Evolutionary conservation across 345 rosid species (phyloP).

Genomic region (Luvunga scandens): DNA sequence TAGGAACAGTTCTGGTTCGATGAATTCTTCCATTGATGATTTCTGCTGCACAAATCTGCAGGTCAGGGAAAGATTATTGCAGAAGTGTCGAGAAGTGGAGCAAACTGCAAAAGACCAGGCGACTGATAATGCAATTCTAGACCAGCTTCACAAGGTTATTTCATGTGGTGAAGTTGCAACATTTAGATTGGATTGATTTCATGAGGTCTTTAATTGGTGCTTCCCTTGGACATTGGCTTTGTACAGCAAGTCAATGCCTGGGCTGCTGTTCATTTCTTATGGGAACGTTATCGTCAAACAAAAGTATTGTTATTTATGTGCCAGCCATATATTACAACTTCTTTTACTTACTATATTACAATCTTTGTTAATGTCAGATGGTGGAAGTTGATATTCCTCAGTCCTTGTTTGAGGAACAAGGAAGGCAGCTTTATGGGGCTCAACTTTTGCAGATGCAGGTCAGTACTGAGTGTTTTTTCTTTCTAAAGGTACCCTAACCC

Average conservation of each 20-base stretch:
- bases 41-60: slow-evolving; percentile 30
- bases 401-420: slow-evolving; percentile 94
- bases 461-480: slow-evolving; percentile 12
- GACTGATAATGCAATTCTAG: slow-evolving; percentile 87
- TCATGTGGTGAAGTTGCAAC: slow-evolving; percentile 12
- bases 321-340: not conserved
- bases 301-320: not conserved
- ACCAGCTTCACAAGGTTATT: slow-evolving; percentile 76
- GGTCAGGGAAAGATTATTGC: slow-evolving; percentile 70
- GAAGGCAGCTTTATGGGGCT: slow-evolving; percentile 90
- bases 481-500: not conserved
- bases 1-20: not conserved
- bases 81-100: slow-evolving; percentile 76
- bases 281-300: not conserved
- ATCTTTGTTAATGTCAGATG: slow-evolving; percentile 48
- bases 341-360: not conserved
- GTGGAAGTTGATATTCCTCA: slow-evolving; percentile 84
- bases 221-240: not conserved
- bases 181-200: slow-evolving; percentile 10
- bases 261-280: not conserved
- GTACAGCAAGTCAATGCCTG: not conserved
- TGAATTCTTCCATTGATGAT: not conserved
- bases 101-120: slow-evolving; percentile 85
- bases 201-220: slow-evolving; percentile 1
- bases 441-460: slow-evolving; percentile 87